Percentiles rank a stretch among this genome's conserved stretches.
These are phyloP conservation scores for Paraglomus brasilianum DNA, from an alignment of 192 early-diverging fungal species.

Conservation along the genomic window DNA sequence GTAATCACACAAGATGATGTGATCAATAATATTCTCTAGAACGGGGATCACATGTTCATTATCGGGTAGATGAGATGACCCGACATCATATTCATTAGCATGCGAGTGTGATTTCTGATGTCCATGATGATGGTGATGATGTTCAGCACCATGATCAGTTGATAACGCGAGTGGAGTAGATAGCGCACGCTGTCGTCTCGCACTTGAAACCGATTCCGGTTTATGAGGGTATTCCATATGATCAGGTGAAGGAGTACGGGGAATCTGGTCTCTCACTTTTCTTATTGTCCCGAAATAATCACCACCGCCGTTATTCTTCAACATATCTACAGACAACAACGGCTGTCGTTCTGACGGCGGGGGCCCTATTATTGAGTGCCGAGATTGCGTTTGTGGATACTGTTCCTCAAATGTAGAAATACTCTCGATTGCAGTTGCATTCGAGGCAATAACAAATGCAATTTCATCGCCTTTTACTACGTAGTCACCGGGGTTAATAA, in stretches of 20 bases:
- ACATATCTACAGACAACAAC: constrained; percentile 11
- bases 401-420: constrained; percentile 5
- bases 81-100: not conserved
- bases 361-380: not conserved
- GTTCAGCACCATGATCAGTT: not conserved
- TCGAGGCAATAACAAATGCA: constrained; percentile 29
- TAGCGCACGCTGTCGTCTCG: constrained; percentile 29
- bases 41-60: not conserved
- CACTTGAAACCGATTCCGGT: not conserved
- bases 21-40: constrained; percentile 3
- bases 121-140: not conserved
- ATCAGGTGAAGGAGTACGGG: not conserved
- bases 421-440: constrained; percentile 9
- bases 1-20: constrained; percentile 31
- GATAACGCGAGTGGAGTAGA: constrained; percentile 16
- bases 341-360: constrained; percentile 10
- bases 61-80: not conserved
- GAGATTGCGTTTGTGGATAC: not conserved
- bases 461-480: constrained; percentile 33
- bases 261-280: not conserved
- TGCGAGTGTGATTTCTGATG: not conserved
- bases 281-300: constrained; percentile 26
- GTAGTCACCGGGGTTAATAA: constrained; percentile 34
- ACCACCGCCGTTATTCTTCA: constrained; percentile 23
- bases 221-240: constrained; percentile 27